Conservation (phyloP, 805 yeast species). For the Ogataea pilisensis region DNA sequence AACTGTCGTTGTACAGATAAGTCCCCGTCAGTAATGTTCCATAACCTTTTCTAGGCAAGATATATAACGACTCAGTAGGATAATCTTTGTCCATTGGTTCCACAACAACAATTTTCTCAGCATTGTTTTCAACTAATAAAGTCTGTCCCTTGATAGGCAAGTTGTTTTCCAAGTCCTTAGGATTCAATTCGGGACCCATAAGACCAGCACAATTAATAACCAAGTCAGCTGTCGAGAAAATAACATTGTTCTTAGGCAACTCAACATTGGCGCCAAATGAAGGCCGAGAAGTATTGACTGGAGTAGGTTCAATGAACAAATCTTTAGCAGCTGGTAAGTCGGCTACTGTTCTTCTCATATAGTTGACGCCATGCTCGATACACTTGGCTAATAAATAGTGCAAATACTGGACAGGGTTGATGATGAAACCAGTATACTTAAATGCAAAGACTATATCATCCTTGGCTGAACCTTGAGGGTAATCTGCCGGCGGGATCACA, state of each 20-base stretch:
- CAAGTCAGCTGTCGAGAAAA: conserved; percentile 33
- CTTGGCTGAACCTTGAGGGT: conserved; percentile 26
- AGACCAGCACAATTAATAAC: conserved; percentile 57
- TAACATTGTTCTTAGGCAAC: conserved; percentile 7
- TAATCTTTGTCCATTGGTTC: conserved; percentile 28
- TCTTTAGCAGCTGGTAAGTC: conserved; percentile 32
- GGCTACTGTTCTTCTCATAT: conserved; percentile 38
- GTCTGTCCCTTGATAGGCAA: conserved; percentile 59
- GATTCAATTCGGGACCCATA: conserved; percentile 40
- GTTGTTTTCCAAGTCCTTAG: conserved; percentile 38
- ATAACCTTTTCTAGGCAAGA: conserved; percentile 65
- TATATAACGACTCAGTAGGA: conserved; percentile 47
- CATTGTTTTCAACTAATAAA: conserved; percentile 45
- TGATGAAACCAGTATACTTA: conserved; percentile 56
- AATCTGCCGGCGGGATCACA: conserved; percentile 27
- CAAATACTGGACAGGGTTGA: conserved; percentile 55
- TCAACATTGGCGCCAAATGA: conserved; percentile 14
- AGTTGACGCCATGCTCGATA: conserved; percentile 41
- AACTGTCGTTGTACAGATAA: conserved; percentile 20
- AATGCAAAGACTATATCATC: conserved; percentile 41
- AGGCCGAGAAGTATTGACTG: conserved; percentile 12
- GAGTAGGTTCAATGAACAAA: conserved; percentile 12
- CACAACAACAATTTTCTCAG: conserved; percentile 32
- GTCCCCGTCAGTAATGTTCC: conserved; percentile 60
- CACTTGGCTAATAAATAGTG: conserved; percentile 46